These are phyloP conservation scores for Podila clonocystis DNA, from an alignment of 192 early-diverging fungal species.

Conservation along the genomic window DNA sequence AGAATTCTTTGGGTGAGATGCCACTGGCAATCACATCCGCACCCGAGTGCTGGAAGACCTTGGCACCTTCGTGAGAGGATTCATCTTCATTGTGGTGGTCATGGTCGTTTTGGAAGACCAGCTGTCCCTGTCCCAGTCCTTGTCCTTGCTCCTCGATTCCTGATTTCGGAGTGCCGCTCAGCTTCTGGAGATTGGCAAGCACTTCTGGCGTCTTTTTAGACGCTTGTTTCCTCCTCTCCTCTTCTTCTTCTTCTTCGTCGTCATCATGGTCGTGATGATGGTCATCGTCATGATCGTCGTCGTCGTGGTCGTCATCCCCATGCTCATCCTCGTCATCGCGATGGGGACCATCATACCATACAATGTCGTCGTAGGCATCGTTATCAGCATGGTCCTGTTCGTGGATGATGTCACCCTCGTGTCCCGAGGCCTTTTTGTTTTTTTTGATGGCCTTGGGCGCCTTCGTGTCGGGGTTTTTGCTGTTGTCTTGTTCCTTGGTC, in stretches of 20 bases:
- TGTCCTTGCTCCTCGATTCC: background rate
- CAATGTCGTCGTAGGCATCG: slow-evolving; percentile 40
- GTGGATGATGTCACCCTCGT: slow-evolving; percentile 36
- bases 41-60: slow-evolving; percentile 21
- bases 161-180: background rate
- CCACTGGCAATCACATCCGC: slow-evolving; percentile 7
- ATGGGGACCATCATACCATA: slow-evolving; percentile 41
- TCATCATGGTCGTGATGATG: slow-evolving; percentile 12
- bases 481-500: background rate
- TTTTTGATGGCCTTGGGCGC: background rate
- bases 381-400: slow-evolving; percentile 40
- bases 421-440: background rate
- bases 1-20: slow-evolving; percentile 26
- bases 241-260: slow-evolving; percentile 11
- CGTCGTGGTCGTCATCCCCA: background rate
- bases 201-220: background rate
- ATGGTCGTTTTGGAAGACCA: background rate
- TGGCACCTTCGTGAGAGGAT: background rate
- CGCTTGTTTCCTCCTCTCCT: slow-evolving; percentile 6
- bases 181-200: slow-evolving; percentile 4
- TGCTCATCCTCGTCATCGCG: slow-evolving; percentile 50
- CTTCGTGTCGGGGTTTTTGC: background rate
- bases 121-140: background rate
- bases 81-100: background rate
- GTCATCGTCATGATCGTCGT: slow-evolving; percentile 9